These are phyloP conservation scores for Yarrowia osloensis DNA, from an alignment of 805 yeast genomes.

Conservation along the genomic window DNA sequence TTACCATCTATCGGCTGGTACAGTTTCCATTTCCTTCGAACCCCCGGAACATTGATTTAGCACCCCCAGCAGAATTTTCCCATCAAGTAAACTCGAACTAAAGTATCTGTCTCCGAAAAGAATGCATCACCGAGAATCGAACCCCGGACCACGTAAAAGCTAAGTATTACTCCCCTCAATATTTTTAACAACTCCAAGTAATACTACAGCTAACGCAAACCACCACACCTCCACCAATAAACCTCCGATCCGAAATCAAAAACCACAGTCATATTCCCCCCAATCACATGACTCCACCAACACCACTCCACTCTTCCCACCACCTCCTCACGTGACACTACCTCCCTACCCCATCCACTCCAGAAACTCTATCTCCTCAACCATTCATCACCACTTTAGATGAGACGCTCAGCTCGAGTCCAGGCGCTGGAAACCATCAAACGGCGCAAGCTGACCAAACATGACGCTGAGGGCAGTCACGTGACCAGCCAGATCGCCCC, in stretches of 20 bases:
- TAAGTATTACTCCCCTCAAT: too few species aligned
- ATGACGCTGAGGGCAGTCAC: background rate
- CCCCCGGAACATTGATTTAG: too few species aligned
- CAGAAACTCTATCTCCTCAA: background rate
- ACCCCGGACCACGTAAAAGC: too few species aligned
- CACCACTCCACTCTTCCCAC: background rate
- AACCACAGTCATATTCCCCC: background rate
- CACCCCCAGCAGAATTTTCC: too few species aligned
- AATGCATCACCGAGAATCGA: too few species aligned
- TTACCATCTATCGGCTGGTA: too few species aligned
- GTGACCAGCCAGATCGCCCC: background rate
- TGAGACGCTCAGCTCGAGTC: slow-evolving; percentile 23
- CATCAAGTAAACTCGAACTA: too few species aligned
- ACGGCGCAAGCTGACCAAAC: background rate
- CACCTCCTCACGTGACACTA: background rate
- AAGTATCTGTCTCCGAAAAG: too few species aligned
- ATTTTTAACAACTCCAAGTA: too few species aligned
- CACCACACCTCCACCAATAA: background rate
- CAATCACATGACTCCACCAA: background rate
- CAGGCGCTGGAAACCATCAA: slow-evolving; percentile 19
- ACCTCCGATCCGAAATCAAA: background rate
- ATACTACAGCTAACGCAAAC: too few species aligned
- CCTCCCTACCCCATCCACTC: background rate
- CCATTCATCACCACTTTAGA: background rate
- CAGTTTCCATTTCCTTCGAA: too few species aligned